Conservation (phyloP, 2,329 filamentous ascomycete species). For the Mycosphaerelloides madeirae region DNA sequence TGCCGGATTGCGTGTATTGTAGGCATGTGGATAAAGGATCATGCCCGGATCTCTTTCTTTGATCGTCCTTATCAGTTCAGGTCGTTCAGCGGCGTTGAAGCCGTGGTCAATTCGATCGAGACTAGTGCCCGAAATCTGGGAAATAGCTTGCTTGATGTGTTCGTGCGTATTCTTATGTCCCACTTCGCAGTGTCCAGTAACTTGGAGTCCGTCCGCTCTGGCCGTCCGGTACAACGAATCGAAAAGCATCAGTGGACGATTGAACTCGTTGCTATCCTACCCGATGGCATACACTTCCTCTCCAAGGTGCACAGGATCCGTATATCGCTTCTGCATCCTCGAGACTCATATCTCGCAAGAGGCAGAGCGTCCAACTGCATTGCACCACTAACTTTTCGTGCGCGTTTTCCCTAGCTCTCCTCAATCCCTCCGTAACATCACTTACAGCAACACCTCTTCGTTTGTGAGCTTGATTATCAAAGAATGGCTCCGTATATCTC, state of each 20-base stretch:
- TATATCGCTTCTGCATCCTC: constrained; percentile 28
- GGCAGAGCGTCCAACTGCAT: constrained; percentile 39
- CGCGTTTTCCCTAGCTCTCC: constrained; percentile 17
- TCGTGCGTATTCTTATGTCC: constrained; percentile 42
- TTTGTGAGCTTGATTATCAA: constrained; percentile 43
- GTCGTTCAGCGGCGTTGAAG: constrained; percentile 36
- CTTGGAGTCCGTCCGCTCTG: constrained; percentile 38
- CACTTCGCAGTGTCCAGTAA: constrained; percentile 51
- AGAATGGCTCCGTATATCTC: constrained; percentile 41
- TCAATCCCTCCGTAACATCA: constrained; percentile 35
- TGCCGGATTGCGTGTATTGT: constrained; percentile 39
- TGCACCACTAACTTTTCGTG: constrained; percentile 6
- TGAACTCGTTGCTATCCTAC: constrained; percentile 45
- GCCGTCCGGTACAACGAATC: constrained; percentile 38
- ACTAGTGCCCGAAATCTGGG: constrained; percentile 28
- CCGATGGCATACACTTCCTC: constrained; percentile 43
- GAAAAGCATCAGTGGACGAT: constrained; percentile 44
- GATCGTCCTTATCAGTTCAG: constrained; percentile 33
- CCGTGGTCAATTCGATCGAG: constrained; percentile 43
- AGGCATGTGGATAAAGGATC: constrained; percentile 42
- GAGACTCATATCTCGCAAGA: constrained; percentile 39
- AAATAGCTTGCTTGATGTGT: constrained; percentile 39
- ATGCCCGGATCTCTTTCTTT: constrained; percentile 34
- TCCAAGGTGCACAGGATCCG: constrained; percentile 40
- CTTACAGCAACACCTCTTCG: constrained; percentile 33